Base-by-base conservation (phyloP, 495 filamentous ascomycete species). In the Aspergillus egyptiacus region DNA sequence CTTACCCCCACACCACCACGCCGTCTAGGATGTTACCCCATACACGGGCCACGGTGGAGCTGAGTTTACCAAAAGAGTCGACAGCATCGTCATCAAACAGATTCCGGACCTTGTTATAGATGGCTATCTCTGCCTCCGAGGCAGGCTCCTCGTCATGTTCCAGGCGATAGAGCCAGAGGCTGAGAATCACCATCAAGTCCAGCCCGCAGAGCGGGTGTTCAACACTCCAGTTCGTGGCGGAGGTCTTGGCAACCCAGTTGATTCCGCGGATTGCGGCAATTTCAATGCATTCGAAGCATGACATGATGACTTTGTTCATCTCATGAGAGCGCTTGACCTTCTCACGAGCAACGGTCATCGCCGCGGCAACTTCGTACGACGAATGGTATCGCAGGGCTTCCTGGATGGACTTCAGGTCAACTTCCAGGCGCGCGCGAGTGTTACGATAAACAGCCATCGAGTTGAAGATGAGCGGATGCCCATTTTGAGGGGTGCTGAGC, bases 1-100 rank as follows among this genome's bases (percentile, higher is more conserved):
- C 84, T 74, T 79, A 87, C 84, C 93, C 93, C 93, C 93, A 98
- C 48, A 98, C 93, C 57, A 96, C 91, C 52, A 96, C 93, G 67
- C 96, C 94, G 67, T 97, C 91, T 57, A 98, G 79, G 84, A 97
- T 97, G 53, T 87, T 89, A 64, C 94, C 93, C 93, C 93, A 98
- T 48, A 96, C 80, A 63, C 86, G 82, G 58, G 93, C 91, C 28
- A 98, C 91, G 40, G 87, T 89, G 25, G 89, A 88, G 67, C 91
- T 96, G 52, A 98, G 78, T 66, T 90, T 89, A 45, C 81, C 82
- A 70, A 86, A 87, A 18, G 79, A 69, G 47, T 94, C 86, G 53
- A 90, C 83, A 28, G 89, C 83, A 54, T 85, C 82, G 61, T 95
- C 91, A 58, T 95, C 89, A 66, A 98, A 95, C 44, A 97, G 78